phyloP scores from a whole-genome alignment of 1,284 basidiomycete genomes.

The Trametes pubescens region DNA sequence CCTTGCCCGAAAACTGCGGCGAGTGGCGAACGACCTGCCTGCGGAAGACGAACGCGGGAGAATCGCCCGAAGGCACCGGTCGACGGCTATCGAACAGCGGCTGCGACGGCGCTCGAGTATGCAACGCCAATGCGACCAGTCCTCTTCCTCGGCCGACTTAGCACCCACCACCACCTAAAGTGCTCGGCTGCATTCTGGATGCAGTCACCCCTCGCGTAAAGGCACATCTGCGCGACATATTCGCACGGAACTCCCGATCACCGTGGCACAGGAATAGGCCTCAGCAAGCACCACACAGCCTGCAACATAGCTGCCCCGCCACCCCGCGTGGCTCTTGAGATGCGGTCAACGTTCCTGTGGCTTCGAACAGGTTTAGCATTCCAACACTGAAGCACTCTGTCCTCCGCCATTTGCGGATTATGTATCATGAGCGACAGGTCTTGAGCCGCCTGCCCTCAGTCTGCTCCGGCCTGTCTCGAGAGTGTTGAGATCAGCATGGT shows the following conservation, averaged over 20 bases:
- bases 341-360: slow-evolving; percentile 27
- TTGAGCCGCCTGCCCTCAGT: slow-evolving; percentile 8
- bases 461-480: slow-evolving; percentile 19
- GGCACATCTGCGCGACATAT: not conserved
- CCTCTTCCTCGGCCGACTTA: not conserved
- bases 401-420: slow-evolving; percentile 9
- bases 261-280: slow-evolving; percentile 5
- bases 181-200: slow-evolving; percentile 14
- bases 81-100: slow-evolving; percentile 17
- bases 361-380: slow-evolving; percentile 11
- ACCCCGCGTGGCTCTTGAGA: slow-evolving; percentile 23
- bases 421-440: slow-evolving; percentile 8
- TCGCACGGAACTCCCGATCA: slow-evolving; percentile 11
- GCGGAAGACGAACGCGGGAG: slow-evolving; percentile 12
- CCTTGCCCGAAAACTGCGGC: slow-evolving; percentile 27
- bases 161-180: not conserved
- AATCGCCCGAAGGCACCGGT: slow-evolving; percentile 18
- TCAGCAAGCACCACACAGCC: slow-evolving; percentile 16
- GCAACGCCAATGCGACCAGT: not conserved
- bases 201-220: slow-evolving; percentile 2
- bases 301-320: slow-evolving; percentile 26
- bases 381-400: not conserved
- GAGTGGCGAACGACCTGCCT: slow-evolving; percentile 2
- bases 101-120: slow-evolving; percentile 9
- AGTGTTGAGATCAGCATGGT: slow-evolving; percentile 13